Evolutionary conservation across 768 basidiomycete species (phyloP).

Genomic region (Harrya chromipes): DNA sequence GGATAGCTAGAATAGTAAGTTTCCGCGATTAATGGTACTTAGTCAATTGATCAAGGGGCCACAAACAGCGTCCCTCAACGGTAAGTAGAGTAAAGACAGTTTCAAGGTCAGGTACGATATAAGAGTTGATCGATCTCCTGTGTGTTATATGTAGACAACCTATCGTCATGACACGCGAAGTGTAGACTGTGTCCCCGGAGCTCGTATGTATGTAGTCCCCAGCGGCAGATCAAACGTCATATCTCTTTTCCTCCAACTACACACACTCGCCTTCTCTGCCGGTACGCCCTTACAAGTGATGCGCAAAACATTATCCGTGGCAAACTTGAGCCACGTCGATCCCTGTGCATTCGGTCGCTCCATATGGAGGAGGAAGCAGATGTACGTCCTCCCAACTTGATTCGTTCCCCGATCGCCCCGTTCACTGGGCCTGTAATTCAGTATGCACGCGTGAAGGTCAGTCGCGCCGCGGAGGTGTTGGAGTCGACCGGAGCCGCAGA

Average conservation of each 20-base stretch:
- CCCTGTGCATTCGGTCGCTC: neutral
- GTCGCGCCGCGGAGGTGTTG: conserved; percentile 5
- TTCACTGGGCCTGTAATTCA: conserved; percentile 16
- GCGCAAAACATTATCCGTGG: conserved; percentile 22
- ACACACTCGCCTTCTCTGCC: neutral
- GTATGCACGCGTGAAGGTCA: conserved; percentile 22
- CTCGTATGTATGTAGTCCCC: conserved; percentile 9
- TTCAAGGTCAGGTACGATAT: too few species aligned
- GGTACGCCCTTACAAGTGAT: conserved; percentile 10
- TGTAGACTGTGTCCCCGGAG: conserved; percentile 9
- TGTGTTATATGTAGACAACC: too few species aligned
- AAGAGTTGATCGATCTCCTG: too few species aligned
- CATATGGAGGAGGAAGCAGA: conserved; percentile 23
- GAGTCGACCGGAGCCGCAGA: conserved; percentile 17
- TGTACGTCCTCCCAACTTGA: conserved; percentile 15
- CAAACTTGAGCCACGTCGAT: conserved; percentile 23
- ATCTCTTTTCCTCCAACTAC: neutral
- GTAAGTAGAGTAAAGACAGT: too few species aligned
- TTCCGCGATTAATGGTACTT: too few species aligned
- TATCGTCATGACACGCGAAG: neutral
- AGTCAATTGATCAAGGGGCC: too few species aligned
- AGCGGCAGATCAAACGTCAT: conserved; percentile 12
- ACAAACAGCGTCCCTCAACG: too few species aligned
- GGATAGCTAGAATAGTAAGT: too few species aligned
- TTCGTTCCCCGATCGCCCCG: conserved; percentile 5